Evolutionary conservation across 225 moss, liverwort and hornwort genomes (phyloP).

Genomic region (Physcomitrium patens): DNA sequence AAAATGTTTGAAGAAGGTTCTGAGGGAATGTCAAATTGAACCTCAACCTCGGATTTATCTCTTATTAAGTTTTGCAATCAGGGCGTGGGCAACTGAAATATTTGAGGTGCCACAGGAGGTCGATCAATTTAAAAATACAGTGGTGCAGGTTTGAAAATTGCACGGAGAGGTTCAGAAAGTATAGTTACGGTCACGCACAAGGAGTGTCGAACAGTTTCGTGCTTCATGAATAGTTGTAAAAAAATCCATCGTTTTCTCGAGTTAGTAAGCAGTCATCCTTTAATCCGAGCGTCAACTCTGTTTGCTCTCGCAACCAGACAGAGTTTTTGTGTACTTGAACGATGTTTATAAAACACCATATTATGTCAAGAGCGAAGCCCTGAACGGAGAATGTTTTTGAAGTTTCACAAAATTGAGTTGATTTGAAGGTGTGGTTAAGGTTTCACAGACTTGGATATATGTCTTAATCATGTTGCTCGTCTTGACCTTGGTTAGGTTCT

Average conservation of each 20-base stretch:
- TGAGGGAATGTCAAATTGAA: neutral
- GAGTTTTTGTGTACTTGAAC: conserved; percentile 16
- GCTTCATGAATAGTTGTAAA: conserved; percentile 38
- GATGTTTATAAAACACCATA: conserved; percentile 26
- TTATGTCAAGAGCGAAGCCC: conserved; percentile 4
- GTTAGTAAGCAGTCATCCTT: conserved; percentile 25
- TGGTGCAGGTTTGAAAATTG: conserved; percentile 17
- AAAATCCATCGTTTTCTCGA: conserved; percentile 36
- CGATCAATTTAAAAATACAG: neutral
- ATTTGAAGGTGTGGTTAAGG: too few relatives aligned
- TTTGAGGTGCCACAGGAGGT: conserved; percentile 2
- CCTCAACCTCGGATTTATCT: conserved; percentile 11
- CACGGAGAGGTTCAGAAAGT: conserved; percentile 1
- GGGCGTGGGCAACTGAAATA: conserved; percentile 32
- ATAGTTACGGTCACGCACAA: conserved; percentile 1
- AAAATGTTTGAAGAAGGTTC: conserved; percentile 12
- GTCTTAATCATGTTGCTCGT: too few relatives aligned
- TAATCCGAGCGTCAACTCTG: neutral
- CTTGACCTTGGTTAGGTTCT: too few relatives aligned
- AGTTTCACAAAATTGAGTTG: too few relatives aligned
- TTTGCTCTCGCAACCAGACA: neutral
- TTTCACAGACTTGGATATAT: too few relatives aligned
- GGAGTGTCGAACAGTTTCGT: conserved; percentile 22
- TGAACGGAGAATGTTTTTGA: too few relatives aligned
- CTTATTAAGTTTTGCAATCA: conserved; percentile 28